These are phyloP conservation scores for Marsdenia floribunda DNA, from an alignment of 257 asterid genomes.

Conservation along the genomic window DNA sequence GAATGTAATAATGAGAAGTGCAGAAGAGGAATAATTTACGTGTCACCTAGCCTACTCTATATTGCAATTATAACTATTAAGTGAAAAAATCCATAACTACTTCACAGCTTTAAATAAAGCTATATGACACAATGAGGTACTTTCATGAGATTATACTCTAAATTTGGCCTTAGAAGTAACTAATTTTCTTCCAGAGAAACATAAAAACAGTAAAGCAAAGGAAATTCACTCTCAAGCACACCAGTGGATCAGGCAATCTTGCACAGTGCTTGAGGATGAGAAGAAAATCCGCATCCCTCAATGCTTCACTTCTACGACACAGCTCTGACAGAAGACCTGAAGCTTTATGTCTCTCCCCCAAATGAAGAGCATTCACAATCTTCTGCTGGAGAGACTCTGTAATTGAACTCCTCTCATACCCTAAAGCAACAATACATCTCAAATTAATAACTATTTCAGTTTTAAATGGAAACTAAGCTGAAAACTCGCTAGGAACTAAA, in stretches of 20 bases:
- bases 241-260: slow-evolving; percentile 72
- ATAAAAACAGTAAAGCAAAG: slow-evolving; percentile 4
- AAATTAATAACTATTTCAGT: background rate
- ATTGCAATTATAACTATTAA: background rate
- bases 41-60: background rate
- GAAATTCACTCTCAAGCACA: slow-evolving; percentile 26
- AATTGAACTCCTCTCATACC: slow-evolving; percentile 22
- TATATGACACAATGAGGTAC: background rate
- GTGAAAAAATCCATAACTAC: background rate
- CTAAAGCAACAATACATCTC: slow-evolving; percentile 29
- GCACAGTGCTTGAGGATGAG: slow-evolving; percentile 65
- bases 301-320: slow-evolving; percentile 29
- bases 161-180: background rate
- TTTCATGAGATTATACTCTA: background rate
- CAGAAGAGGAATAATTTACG: background rate
- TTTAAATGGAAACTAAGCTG: background rate
- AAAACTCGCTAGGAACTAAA: background rate
- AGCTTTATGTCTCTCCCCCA: slow-evolving; percentile 66
- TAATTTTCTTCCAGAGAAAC: background rate
- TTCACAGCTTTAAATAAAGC: background rate
- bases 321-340: slow-evolving; percentile 54
- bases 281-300: slow-evolving; percentile 46
- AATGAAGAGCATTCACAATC: slow-evolving; percentile 56
- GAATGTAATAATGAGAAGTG: background rate
- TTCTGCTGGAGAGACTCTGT: slow-evolving; percentile 34